Conservation (phyloP, 2,329 filamentous ascomycete species). For the Fusarium sp. region DNA sequence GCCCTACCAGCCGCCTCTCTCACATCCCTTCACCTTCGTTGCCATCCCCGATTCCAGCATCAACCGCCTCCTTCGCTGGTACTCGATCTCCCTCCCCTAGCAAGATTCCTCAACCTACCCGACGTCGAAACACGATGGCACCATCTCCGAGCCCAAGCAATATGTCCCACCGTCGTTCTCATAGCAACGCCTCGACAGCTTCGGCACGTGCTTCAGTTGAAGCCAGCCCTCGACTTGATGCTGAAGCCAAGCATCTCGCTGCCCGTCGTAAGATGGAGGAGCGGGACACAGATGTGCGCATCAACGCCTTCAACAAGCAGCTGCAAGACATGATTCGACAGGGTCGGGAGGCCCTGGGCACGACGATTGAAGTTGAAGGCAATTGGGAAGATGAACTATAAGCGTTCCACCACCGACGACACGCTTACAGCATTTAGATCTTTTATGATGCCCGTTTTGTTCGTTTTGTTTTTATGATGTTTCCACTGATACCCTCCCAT, state of each 20-base stretch:
- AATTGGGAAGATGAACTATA: constrained; percentile 58
- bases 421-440: constrained; percentile 6
- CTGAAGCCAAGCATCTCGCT: constrained; percentile 80
- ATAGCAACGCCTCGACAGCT: constrained; percentile 59
- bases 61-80: constrained; percentile 49
- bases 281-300: constrained; percentile 80
- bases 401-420: constrained; percentile 17
- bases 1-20: constrained; percentile 59
- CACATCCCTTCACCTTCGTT: constrained; percentile 42
- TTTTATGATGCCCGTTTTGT: constrained; percentile 3
- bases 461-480: constrained; percentile 5
- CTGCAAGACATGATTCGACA: constrained; percentile 89
- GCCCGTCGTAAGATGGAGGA: constrained; percentile 80
- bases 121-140: constrained; percentile 27
- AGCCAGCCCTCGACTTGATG: constrained; percentile 63
- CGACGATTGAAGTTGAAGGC: constrained; percentile 71
- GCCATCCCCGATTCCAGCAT: constrained; percentile 39
- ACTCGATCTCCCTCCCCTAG: constrained; percentile 53
- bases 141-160: constrained; percentile 29
- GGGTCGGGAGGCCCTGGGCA: constrained; percentile 86
- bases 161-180: constrained; percentile 55
- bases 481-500: constrained; percentile 37
- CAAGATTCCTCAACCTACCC: constrained; percentile 54
- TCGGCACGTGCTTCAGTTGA: constrained; percentile 48
- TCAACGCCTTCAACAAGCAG: constrained; percentile 82